Evolutionary conservation across 371 early-diverging fungal genomes (phyloP), one percentile per base, ranked within the genome.

Genomic region (Dinochytrium kinnereticum): DNA sequence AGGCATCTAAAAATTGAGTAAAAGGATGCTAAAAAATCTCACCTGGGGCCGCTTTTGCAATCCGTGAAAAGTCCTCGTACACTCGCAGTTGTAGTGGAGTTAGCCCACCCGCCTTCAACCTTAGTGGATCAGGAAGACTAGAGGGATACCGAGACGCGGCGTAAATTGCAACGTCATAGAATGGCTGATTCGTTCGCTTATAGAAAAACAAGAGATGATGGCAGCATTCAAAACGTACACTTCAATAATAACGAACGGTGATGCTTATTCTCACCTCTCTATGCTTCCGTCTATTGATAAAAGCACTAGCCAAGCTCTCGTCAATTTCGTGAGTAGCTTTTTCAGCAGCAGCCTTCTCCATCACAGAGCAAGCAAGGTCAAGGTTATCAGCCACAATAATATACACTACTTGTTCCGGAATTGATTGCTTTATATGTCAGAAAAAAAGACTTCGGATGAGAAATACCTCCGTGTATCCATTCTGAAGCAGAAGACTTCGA

Each of bases 321-420:
- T 96, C 96, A 40, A 99, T 92, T 70, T 96, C 93, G 21, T 90
- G 83, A 2, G 92, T 84, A 0, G 95, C 94, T 75, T 95, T 95
- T 74, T 96, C 96, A 76, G 93, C 92, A 0, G 98, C 95, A 21
- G 94, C 92, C 76, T 94, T 92, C 80, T 98, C 97, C 73, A 97
- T 93, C 7, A 95, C 88, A 0, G 94, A 90, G 75, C 95, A 95
- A 1, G 92, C 96, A 26, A 97, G 83, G 37, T 97, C 97, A 71
- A 97, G 72, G 76, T 98, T 98, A 74, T 97, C 98, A 1, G 88
- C 83, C 1, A 94, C 95, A 38, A 94, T 89, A 51, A 91, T 78
- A 50, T 88, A 82, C 7, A 94, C 91, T 0, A 91, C 90, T 77
- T 92, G 92, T 67, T 95, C 96, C 0, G 93, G 90, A 61, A 94